Conservation (phyloP, 2,329 filamentous ascomycete genomes). For the Rhinocladiella mackenziei region DNA sequence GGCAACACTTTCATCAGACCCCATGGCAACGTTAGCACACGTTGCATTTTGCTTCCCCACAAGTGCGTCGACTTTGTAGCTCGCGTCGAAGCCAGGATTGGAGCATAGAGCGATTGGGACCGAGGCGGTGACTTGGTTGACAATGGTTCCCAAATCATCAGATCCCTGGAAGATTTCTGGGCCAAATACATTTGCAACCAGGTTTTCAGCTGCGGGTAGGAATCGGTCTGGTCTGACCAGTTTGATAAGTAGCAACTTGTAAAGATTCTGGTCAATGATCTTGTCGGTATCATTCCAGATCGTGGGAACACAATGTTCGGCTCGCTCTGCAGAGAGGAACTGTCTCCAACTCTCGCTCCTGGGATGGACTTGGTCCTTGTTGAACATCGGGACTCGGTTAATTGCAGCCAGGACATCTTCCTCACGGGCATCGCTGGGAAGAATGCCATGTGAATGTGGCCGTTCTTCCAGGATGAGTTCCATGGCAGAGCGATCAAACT, state of each 20-base stretch:
- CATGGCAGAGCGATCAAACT: conserved; percentile 86
- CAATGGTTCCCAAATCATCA: conserved; percentile 80
- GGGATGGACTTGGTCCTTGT: conserved; percentile 59
- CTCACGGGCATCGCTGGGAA: conserved; percentile 67
- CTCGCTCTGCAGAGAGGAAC: conserved; percentile 81
- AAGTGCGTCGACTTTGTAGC: conserved; percentile 95
- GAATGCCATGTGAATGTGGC: conserved; percentile 64
- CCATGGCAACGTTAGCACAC: conserved; percentile 98
- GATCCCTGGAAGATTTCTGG: conserved; percentile 74
- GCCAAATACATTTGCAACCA: conserved; percentile 82
- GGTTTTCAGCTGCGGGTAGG: conserved; percentile 86
- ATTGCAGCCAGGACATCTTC: conserved; percentile 67
- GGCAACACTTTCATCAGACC: conserved; percentile 87
- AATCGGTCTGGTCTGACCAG: conserved; percentile 94
- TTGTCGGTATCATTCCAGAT: conserved; percentile 65
- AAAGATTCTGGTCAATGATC: conserved; percentile 69
- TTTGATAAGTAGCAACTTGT: conserved; percentile 86
- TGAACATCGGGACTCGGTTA: conserved; percentile 67
- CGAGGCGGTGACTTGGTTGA: conserved; percentile 75
- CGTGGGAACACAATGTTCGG: conserved; percentile 75
- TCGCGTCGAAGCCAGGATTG: conserved; percentile 94
- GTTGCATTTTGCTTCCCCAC: conserved; percentile 77
- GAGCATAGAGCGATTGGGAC: conserved; percentile 89
- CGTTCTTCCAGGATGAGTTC: conserved; percentile 75
- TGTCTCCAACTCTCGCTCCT: conserved; percentile 67